phyloP scores from a whole-genome alignment of 1,284 basidiomycete species.

The Gyrodon tennesseensis region DNA sequence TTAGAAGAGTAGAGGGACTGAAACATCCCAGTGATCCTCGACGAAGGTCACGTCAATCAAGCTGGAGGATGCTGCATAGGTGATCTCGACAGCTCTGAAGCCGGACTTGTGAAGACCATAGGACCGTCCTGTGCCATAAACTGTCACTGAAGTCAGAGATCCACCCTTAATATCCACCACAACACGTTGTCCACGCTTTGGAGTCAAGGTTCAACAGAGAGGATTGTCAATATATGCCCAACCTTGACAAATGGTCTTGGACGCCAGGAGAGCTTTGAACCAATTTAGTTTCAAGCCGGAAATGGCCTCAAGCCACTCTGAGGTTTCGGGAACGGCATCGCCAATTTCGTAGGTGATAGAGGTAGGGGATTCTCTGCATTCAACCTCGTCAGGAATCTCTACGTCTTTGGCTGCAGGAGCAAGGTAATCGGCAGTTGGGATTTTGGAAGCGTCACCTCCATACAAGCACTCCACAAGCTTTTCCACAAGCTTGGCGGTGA shows the following conservation, averaged over 20 bases:
- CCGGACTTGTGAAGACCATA: slow-evolving; percentile 68
- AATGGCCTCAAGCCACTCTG: slow-evolving; percentile 82
- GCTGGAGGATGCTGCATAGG: slow-evolving; percentile 56
- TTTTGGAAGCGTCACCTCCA: slow-evolving; percentile 70
- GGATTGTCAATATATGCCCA: slow-evolving; percentile 86
- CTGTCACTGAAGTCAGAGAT: slow-evolving; percentile 56
- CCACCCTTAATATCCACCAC: slow-evolving; percentile 56
- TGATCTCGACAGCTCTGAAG: slow-evolving; percentile 85
- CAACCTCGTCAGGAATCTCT: slow-evolving; percentile 52
- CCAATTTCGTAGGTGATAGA: slow-evolving; percentile 62
- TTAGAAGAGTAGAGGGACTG: slow-evolving; percentile 79
- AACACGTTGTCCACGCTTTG: slow-evolving; percentile 77
- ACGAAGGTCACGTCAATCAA: slow-evolving; percentile 76
- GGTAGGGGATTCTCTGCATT: slow-evolving; percentile 50
- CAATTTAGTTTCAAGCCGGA: slow-evolving; percentile 82
- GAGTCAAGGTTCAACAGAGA: slow-evolving; percentile 81
- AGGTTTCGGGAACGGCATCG: slow-evolving; percentile 56
- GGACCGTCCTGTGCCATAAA: slow-evolving; percentile 81
- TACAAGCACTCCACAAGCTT: slow-evolving; percentile 85
- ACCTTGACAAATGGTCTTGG: slow-evolving; percentile 83
- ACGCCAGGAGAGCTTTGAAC: slow-evolving; percentile 84
- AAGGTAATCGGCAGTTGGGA: slow-evolving; percentile 89
- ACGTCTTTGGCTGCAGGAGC: slow-evolving; percentile 54
- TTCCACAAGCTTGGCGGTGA: slow-evolving; percentile 76
- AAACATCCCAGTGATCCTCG: slow-evolving; percentile 78